Conservation (phyloP, 495 filamentous ascomycete genomes). For the Pyrenula aspistea region DNA sequence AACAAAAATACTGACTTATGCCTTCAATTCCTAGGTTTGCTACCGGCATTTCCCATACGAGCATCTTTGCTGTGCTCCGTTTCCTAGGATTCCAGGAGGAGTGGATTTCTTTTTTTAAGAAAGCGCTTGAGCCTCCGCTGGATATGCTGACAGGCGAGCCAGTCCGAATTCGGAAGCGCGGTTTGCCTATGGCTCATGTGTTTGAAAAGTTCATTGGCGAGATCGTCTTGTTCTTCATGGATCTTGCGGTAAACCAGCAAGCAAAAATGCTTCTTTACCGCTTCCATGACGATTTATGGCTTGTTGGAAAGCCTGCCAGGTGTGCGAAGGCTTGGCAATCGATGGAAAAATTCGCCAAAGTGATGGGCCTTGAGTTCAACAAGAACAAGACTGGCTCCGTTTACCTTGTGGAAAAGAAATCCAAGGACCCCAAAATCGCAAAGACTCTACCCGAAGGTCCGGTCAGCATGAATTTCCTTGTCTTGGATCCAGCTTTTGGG, state of each 20-base stretch:
- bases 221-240: conserved; percentile 43
- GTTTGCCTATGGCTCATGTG: conserved; percentile 40
- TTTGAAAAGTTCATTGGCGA: conserved; percentile 42
- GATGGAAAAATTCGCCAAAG: conserved; percentile 32
- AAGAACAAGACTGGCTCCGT: conserved; percentile 39
- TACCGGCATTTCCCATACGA: conserved; percentile 42
- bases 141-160: conserved; percentile 33
- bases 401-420: conserved; percentile 9
- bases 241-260: conserved; percentile 42
- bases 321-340: conserved; percentile 41
- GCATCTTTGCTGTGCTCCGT: conserved; percentile 32
- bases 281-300: conserved; percentile 50
- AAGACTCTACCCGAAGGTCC: conserved; percentile 3
- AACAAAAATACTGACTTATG: too few species aligned
- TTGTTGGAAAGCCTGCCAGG: conserved; percentile 34
- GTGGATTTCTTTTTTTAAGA: conserved; percentile 43
- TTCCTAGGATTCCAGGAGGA: conserved; percentile 39
- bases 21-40: too few species aligned
- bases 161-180: conserved; percentile 28
- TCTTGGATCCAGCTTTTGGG: conserved; percentile 28
- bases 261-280: conserved; percentile 39
- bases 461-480: conserved; percentile 39
- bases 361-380: conserved; percentile 40
- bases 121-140: conserved; percentile 42
- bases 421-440: neutral